A percentile compares a stretch with the other conserved stretches of the same genome.
Evolutionary conservation across 192 early-diverging fungal species (phyloP).

Genomic region (Umbelopsis isabellina): DNA sequence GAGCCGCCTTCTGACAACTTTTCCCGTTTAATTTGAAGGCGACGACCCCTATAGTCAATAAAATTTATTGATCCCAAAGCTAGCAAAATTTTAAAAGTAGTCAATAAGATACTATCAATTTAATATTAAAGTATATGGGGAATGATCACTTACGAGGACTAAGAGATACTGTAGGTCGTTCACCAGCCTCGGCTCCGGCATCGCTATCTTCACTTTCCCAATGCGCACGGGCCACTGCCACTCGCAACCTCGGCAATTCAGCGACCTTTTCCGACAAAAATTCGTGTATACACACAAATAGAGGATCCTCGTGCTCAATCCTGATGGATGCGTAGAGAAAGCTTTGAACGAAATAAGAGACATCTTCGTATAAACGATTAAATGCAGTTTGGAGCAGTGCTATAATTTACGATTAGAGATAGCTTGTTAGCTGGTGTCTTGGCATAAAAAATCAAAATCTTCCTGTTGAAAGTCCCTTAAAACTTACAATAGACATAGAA

Average conservation of each 20-base stretch:
- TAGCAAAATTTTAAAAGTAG: not conserved
- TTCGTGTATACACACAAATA: constrained; percentile 13
- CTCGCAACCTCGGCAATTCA: constrained; percentile 4
- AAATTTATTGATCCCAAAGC: constrained; percentile 2
- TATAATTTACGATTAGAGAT: not conserved
- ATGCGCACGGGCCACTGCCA: constrained; percentile 12
- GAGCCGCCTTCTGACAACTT: not conserved
- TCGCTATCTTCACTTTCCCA: not conserved
- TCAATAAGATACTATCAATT: too few relatives aligned
- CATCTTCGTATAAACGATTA: not conserved
- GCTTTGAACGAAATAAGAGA: not conserved
- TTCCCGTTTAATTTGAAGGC: not conserved
- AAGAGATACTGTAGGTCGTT: constrained; percentile 22
- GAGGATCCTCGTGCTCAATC: constrained; percentile 19
- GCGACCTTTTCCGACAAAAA: not conserved
- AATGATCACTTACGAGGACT: constrained; percentile 26
- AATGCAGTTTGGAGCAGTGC: constrained; percentile 14
- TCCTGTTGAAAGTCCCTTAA: not conserved
- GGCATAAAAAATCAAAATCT: too few relatives aligned
- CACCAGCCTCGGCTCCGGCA: not conserved
- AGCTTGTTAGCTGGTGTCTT: not conserved
- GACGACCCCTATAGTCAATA: constrained; percentile 26
- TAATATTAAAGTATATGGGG: not conserved
- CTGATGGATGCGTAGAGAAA: constrained; percentile 25
- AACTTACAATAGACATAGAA: constrained; percentile 31